Evolutionary conservation across 2,329 filamentous ascomycete species (phyloP).

Genomic region (Aspergillus awamori): DNA sequence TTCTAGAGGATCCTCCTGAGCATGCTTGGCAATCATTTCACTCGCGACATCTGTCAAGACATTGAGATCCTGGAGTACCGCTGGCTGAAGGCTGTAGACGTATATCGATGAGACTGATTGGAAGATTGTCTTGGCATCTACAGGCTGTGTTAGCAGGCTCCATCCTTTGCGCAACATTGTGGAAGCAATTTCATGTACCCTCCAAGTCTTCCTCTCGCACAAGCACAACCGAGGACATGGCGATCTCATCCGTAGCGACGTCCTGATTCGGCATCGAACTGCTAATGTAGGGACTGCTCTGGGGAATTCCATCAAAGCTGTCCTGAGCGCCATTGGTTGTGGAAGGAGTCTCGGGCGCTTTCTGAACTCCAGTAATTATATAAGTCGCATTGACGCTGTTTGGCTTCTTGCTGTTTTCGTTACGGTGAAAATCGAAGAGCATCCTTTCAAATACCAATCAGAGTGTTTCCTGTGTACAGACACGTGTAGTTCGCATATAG

Average conservation of each 20-base stretch:
- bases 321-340: slow-evolving; percentile 43
- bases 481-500: background rate
- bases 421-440: slow-evolving; percentile 80
- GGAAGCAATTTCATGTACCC: slow-evolving; percentile 48
- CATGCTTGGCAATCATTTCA: slow-evolving; percentile 60
- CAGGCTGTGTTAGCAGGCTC: background rate
- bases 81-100: slow-evolving; percentile 79
- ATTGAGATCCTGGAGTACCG: slow-evolving; percentile 71
- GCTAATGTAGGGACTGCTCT: slow-evolving; percentile 67
- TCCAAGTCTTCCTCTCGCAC: slow-evolving; percentile 73
- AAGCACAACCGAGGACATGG: slow-evolving; percentile 65
- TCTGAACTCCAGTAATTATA: slow-evolving; percentile 72
- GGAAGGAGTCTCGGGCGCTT: slow-evolving; percentile 33
- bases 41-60: slow-evolving; percentile 70
- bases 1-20: slow-evolving; percentile 62
- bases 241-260: slow-evolving; percentile 52
- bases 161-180: background rate
- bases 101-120: slow-evolving; percentile 77
- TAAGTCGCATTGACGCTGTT: slow-evolving; percentile 90
- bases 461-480: slow-evolving; percentile 22
- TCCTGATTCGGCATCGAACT: slow-evolving; percentile 65
- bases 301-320: slow-evolving; percentile 61
- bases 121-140: slow-evolving; percentile 70
- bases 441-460: slow-evolving; percentile 58
- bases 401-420: slow-evolving; percentile 73